These are phyloP conservation scores for Diutina pseudorugosa DNA, from an alignment of 1,139 yeast genomes.

Conservation along the genomic window DNA sequence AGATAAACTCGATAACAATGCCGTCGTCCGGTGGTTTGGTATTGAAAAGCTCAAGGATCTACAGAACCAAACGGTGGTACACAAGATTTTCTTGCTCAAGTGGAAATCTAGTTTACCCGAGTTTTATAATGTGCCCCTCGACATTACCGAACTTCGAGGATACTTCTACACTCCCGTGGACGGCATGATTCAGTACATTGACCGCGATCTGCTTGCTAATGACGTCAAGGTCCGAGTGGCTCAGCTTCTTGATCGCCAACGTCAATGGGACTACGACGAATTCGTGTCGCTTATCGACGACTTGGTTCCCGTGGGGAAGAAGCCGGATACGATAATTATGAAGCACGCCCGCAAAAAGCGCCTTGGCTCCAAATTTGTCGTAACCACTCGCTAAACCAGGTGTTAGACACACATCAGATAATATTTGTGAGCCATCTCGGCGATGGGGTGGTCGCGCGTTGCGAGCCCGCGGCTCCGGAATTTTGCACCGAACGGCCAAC, in stretches of 20 bases:
- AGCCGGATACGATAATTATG: slow-evolving; percentile 58
- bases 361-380: slow-evolving; percentile 26
- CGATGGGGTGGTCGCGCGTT: neutral
- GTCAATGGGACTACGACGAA: slow-evolving; percentile 63
- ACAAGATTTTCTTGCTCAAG: slow-evolving; percentile 40
- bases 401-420: no score
- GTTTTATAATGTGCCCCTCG: slow-evolving; percentile 45
- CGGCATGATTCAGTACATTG: slow-evolving; percentile 38
- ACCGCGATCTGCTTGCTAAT: slow-evolving; percentile 31
- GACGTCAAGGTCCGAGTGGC: slow-evolving; percentile 46
- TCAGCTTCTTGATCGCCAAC: slow-evolving; percentile 46
- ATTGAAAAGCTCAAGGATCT: slow-evolving; percentile 31
- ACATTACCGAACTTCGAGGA: slow-evolving; percentile 41
- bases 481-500: neutral
- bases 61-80: slow-evolving; percentile 16
- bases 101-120: slow-evolving; percentile 64
- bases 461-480: neutral
- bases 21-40: slow-evolving; percentile 51
- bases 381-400: slow-evolving; percentile 8
- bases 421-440: no score
- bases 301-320: slow-evolving; percentile 41
- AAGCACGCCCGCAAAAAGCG: slow-evolving; percentile 64
- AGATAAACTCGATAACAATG: slow-evolving; percentile 20
- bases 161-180: slow-evolving; percentile 35
- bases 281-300: slow-evolving; percentile 57